Percentiles rank a stretch among this genome's conserved stretches.
These are phyloP conservation scores for Ettlia oleoabundans DNA, from an alignment of 139 green algal genomes.

Conservation along the genomic window DNA sequence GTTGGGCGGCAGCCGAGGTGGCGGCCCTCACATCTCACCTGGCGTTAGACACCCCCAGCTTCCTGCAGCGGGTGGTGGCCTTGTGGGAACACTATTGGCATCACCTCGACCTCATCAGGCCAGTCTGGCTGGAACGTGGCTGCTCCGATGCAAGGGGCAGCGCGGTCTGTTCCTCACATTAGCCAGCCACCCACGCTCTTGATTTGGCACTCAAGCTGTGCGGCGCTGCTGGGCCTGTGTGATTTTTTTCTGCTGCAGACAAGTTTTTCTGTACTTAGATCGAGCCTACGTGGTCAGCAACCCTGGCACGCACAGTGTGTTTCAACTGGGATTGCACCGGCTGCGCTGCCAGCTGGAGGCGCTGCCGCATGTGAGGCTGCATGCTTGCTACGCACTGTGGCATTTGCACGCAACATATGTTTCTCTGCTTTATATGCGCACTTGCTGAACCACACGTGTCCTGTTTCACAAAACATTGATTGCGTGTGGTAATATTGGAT, in stretches of 20 bases:
- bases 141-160: neutral
- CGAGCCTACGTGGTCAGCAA: slow-evolving; percentile 87
- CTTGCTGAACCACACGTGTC: too few relatives aligned
- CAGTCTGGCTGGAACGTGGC: neutral
- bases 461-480: too few relatives aligned
- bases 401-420: too few relatives aligned
- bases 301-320: slow-evolving; percentile 73
- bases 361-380: slow-evolving; percentile 29
- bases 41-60: slow-evolving; percentile 48
- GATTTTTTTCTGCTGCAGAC: slow-evolving; percentile 47
- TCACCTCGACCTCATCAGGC: slow-evolving; percentile 84
- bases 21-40: neutral
- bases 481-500: too few relatives aligned
- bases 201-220: neutral
- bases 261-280: slow-evolving; percentile 98
- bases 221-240: neutral
- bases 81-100: slow-evolving; percentile 84
- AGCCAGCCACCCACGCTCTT: neutral
- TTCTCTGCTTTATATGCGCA: too few relatives aligned
- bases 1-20: slow-evolving; percentile 11
- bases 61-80: slow-evolving; percentile 77
- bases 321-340: slow-evolving; percentile 92
- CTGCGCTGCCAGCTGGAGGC: slow-evolving; percentile 19
- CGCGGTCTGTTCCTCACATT: neutral
- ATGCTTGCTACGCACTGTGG: too few relatives aligned